phyloP scores from a whole-genome alignment of 179 eudicot species.

The Silene noctiflora region DNA sequence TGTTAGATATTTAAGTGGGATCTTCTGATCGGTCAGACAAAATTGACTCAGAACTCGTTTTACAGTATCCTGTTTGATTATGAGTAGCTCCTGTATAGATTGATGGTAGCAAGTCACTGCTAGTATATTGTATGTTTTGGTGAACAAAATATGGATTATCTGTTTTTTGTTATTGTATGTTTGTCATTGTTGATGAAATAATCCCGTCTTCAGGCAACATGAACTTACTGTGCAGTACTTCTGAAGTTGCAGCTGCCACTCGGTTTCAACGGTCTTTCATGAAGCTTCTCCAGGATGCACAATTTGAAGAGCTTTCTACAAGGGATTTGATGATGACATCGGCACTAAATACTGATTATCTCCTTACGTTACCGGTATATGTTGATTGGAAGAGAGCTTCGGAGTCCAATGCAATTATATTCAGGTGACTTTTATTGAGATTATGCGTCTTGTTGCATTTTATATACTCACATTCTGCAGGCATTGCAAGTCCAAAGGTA shows the following conservation, averaged over 20 bases:
- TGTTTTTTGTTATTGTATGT: constrained; percentile 13
- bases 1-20: neutral
- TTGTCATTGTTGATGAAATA: constrained; percentile 25
- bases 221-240: constrained; percentile 42
- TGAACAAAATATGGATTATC: neutral
- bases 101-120: neutral
- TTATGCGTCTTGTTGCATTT: neutral
- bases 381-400: constrained; percentile 96
- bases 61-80: neutral
- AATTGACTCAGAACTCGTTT: neutral
- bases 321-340: constrained; percentile 85
- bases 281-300: constrained; percentile 79
- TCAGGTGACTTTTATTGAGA: constrained; percentile 49
- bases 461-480: neutral
- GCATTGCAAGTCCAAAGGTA: neutral
- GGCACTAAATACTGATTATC: constrained; percentile 82
- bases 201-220: constrained; percentile 31
- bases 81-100: neutral
- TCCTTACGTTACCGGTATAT: constrained; percentile 82
- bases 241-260: constrained; percentile 51
- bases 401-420: constrained; percentile 78
- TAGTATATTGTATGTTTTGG: neutral
- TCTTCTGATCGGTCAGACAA: neutral
- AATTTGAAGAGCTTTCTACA: constrained; percentile 88
- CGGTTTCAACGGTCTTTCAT: constrained; percentile 84